Percentiles rank a stretch among this genome's conserved stretches.
Conservation (phyloP, 805 yeast genomes). For the Candida oleophila region DNA sequence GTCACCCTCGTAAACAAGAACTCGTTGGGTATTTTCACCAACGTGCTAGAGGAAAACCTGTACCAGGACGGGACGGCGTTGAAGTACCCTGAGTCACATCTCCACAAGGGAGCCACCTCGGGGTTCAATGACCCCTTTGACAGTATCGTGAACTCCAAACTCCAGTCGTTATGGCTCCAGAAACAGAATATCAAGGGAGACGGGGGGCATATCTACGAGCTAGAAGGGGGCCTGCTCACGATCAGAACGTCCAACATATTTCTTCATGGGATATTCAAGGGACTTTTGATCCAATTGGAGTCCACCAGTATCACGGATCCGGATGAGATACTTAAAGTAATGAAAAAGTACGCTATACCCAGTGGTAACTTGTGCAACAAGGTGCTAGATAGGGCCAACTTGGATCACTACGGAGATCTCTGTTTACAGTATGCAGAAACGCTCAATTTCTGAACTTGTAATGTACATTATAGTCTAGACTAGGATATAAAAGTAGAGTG, state of each 20-base stretch:
- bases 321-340: constrained; percentile 25
- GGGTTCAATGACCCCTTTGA: constrained; percentile 61
- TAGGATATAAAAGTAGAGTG: no score
- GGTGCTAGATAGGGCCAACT: constrained; percentile 22
- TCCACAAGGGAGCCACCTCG: constrained; percentile 52
- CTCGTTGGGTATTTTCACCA: constrained; percentile 35
- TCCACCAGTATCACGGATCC: constrained; percentile 14
- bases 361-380: constrained; percentile 34
- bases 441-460: constrained; percentile 29
- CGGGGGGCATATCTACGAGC: constrained; percentile 64
- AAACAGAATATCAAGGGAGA: constrained; percentile 74
- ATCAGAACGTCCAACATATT: constrained; percentile 70
- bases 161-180: constrained; percentile 68
- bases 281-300: constrained; percentile 63
- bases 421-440: constrained; percentile 42
- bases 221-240: constrained; percentile 51
- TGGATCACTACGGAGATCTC: constrained; percentile 38
- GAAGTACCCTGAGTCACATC: constrained; percentile 28
- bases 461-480: background rate
- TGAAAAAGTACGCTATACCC: constrained; percentile 37
- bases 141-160: constrained; percentile 49
- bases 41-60: constrained; percentile 27
- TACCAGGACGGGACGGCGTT: background rate
- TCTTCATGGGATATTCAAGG: constrained; percentile 72
- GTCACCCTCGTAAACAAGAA: constrained; percentile 49